Base-by-base conservation (phyloP, 345 rosid genomes). In the Eucalyptus microcorys region DNA sequence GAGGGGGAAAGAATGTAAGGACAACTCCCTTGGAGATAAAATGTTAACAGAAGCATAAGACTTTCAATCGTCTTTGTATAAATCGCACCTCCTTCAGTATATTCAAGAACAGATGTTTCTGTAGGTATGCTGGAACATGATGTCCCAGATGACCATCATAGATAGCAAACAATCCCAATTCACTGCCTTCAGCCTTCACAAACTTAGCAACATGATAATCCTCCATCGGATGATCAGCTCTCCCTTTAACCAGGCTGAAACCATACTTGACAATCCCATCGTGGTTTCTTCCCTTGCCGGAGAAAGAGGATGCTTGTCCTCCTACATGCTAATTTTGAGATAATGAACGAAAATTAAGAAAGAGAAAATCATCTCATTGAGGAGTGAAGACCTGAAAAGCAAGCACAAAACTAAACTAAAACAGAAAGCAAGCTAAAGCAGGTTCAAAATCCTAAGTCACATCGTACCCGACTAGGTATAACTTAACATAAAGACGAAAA, bases 211-310 rank as follows among this genome's bases (percentile, higher is more conserved):
- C 96, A 88, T 95, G 94, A 88, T 94, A 95, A 90, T 95, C 97
- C 88, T 95, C 97, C 97, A 95, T 95, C 6, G 97, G 96, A 92
- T 95, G 97, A 90, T 92, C 93, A 43, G 96, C 97, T 94, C 93
- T 95, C 68, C 97, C 97, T 92, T 95, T 95, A 30, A 93, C 92
- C 64, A 95, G 90, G 89, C 93, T 93, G 87, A 92, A 95, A 42
- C 97, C 97, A 89, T 90, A 95, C 91, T 92, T 95, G 49, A 92
- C 89, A 43, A 89, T 91, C 22, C 94, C 94, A 14, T 90, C 92
- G 11, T 89, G 90, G 89, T 92, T 94, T 90, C 90, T 94, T 61
- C 97, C 97, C 90, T 94, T 95, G 6, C 96, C 97, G 7, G 95
- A 92, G 85, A 92, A 94, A 90, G 95, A 93, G 14, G 95, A 93